Evolutionary conservation across 192 early-diverging fungal species (phyloP).

Genomic region (Thoreauomyces humboldtii): DNA sequence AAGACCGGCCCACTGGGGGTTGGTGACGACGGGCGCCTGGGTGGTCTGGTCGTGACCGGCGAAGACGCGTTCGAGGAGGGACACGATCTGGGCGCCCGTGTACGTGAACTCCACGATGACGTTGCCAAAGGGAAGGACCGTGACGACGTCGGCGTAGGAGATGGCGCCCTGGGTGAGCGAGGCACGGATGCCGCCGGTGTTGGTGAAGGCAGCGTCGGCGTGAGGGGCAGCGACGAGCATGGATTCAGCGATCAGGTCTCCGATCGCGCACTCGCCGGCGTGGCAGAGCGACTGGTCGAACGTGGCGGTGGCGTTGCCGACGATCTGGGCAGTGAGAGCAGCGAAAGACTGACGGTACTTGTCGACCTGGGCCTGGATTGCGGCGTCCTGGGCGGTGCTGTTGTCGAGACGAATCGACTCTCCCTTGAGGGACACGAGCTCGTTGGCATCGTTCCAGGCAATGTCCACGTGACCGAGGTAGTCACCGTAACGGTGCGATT

Average conservation of each 20-base stretch:
- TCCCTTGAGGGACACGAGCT: constrained; percentile 55
- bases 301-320: constrained; percentile 41
- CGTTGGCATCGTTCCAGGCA: constrained; percentile 54
- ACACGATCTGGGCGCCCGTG: constrained; percentile 52
- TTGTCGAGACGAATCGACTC: constrained; percentile 58
- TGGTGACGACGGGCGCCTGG: constrained; percentile 40
- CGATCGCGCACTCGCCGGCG: constrained; percentile 57
- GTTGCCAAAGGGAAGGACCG: constrained; percentile 67
- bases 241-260: constrained; percentile 65
- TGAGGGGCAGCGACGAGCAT: constrained; percentile 43
- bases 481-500: constrained; percentile 60
- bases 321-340: constrained; percentile 36
- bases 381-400: constrained; percentile 45
- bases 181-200: constrained; percentile 64
- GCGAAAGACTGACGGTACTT: constrained; percentile 49
- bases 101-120: constrained; percentile 43
- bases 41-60: constrained; percentile 25
- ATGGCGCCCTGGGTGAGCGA: constrained; percentile 53
- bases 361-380: constrained; percentile 29
- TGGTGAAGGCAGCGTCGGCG: constrained; percentile 52
- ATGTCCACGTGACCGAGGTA: constrained; percentile 47
- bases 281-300: constrained; percentile 46
- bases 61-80: constrained; percentile 48
- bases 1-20: constrained; percentile 63
- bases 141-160: constrained; percentile 55